Evolutionary conservation across 768 basidiomycete species (phyloP).

Genomic region (Termitomyces sp.): DNA sequence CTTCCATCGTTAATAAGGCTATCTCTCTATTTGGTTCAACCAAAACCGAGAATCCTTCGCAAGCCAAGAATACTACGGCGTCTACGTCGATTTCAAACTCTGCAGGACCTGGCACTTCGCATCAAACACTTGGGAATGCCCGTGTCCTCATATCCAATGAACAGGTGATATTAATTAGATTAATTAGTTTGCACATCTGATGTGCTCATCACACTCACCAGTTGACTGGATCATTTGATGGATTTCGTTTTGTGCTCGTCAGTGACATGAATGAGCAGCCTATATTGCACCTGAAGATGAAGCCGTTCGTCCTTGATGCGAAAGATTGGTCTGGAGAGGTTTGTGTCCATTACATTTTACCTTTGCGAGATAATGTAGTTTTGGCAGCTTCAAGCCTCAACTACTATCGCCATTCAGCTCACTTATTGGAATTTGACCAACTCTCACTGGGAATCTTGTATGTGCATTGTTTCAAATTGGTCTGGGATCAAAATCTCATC

Average conservation of each 20-base stretch:
- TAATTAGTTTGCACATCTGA: not conserved
- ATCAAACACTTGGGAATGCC: conserved; percentile 31
- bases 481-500: conserved; percentile 2
- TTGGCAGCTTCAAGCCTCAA: conserved; percentile 74
- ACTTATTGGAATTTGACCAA: conserved; percentile 97
- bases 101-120: conserved; percentile 3
- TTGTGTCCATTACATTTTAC: conserved; percentile 9
- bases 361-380: not conserved
- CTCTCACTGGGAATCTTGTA: conserved; percentile 96
- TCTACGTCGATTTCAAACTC: conserved; percentile 6
- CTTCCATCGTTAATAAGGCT: conserved; percentile 81
- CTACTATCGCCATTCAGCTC: conserved; percentile 75
- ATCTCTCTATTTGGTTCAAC: conserved; percentile 63
- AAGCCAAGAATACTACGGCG: not conserved
- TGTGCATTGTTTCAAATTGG: conserved; percentile 18
- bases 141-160: conserved; percentile 64
- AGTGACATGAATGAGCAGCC: conserved; percentile 96
- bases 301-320: conserved; percentile 75
- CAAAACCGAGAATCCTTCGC: not conserved
- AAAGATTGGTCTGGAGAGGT: conserved; percentile 96
- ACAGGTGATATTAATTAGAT: conserved; percentile 45
- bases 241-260: conserved; percentile 89
- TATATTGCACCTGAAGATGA: conserved; percentile 82
- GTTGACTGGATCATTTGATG: conserved; percentile 85
- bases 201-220: conserved; percentile 25